Evolutionary conservation across 768 basidiomycete genomes (phyloP), one percentile per base, ranked within the genome.

Genomic region (Baorangia bicolor): DNA sequence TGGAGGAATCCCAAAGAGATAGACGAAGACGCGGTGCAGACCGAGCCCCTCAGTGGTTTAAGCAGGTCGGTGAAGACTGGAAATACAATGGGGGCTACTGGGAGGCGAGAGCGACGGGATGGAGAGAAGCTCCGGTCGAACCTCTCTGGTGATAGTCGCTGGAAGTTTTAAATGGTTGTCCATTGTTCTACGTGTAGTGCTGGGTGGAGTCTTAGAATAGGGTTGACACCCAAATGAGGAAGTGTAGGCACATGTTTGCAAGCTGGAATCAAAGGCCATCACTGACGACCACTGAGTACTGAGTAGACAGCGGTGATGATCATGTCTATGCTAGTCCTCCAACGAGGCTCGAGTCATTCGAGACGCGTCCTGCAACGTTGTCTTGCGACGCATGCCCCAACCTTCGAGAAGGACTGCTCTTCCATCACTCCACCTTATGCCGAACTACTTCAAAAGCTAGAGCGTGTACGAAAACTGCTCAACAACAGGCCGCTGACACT

Each of bases 401-500:
- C 76, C 12, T 69, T 75, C 14, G 75, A 80, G 55, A 86, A 84
- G 67, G 80, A 86, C 67, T 88, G 85, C 64, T 70, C 74, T 18
- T 80, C 88, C 5, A 91, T 97, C 62, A 94, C 87, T 14, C 96
- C 95, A 20, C 92, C 94, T 13, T 98, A 97, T 73, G 57, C 80
- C 2, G 71, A 73, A 38, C 78, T 98, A 35, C 78, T 90, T 33
- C 66, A 80, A 62, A 94, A 88, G 46, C 82, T 97, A 53, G 76
- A 81, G 50, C 73, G 73, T 49, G 91, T 93, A 50, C 84, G 90
- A 41, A 69, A 79, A 51, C 73, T 90, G 42, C 79, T 98, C 53
- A 74, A 78, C 62, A 78, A 84, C 61, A 78, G 87, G 51, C 95
- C 94, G 35, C 75, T 99, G 51, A 93, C 94, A 3, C 79, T 99